Evolutionary conservation across 331 rosid species (phyloP), one percentile per base, ranked within the genome.

Genomic region (Ulmus americana): DNA sequence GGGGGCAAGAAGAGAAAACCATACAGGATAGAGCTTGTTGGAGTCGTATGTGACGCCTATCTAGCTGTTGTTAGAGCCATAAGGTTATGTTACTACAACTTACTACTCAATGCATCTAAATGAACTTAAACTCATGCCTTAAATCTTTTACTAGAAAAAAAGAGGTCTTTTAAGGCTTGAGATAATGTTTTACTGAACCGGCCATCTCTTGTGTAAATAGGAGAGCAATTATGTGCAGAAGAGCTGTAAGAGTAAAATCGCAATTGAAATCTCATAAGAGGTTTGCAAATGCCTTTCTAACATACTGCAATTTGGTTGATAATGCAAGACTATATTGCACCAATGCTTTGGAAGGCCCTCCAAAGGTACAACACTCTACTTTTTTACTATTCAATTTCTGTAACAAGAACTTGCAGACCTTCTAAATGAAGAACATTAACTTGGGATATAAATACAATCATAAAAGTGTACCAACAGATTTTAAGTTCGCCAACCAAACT

Each of bases 1-100:
- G 95, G 62, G 41, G 97, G 86, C 45, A 90, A 80, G 70, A 87
- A 52, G 78, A 88, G 96, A 76, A 91, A 82, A 82, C 95, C 97
- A 40, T 91, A 91, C 77, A 80, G 97, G 77, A 83, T 91, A 76
- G 96, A 91, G 79, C 85, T 91, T 14, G 92, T 91, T 72, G 97
- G 97, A 71, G 92, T 88, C 67, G 87, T 91, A 6, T 91, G 97
- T 57, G 96, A 88, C 77, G 98, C 96, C 64, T 89, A 90, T 70
- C 85, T 90, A 53, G 95, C 97, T 41, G 95, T 87, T 63, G 73
- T 84, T 55, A 74, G 97, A 82, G 97, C 95, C 85, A 90, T 82
- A 79, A 90, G 97, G 97, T 89, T 74, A 67, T 20, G 48, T 49
- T 10, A 56, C 38, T 35, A n/a, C 39, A 44, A 1, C n/a, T 22